Evolutionary conservation across 495 filamentous ascomycete genomes (phyloP).

Genomic region (Aspergillus bridgeri): DNA sequence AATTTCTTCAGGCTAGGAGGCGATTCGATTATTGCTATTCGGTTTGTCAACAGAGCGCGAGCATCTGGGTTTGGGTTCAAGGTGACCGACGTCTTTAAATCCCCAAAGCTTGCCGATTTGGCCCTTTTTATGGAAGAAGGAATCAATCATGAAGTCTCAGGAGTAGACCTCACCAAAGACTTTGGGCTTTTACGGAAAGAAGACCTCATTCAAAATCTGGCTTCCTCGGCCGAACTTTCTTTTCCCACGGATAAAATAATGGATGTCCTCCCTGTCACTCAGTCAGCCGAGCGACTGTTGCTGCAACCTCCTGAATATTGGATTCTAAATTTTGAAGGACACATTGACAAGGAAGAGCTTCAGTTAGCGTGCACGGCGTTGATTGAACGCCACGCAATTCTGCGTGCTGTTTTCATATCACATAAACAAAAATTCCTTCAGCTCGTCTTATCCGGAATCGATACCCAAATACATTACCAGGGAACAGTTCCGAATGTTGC

Average conservation of each 20-base stretch:
- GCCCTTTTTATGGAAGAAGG: neutral
- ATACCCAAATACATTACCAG: neutral
- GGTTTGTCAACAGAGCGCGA: conserved; percentile 37
- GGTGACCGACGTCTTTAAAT: conserved; percentile 33
- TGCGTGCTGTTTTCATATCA: neutral
- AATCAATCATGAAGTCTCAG: neutral
- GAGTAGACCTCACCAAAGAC: neutral
- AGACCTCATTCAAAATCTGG: neutral
- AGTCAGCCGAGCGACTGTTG: neutral
- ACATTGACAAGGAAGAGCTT: neutral
- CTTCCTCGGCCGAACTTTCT: neutral
- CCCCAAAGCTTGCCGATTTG: neutral
- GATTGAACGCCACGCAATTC: neutral
- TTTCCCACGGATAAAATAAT: neutral
- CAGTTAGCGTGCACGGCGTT: neutral
- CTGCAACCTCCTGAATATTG: neutral
- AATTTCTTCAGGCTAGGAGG: conserved; percentile 55
- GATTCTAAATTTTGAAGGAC: neutral
- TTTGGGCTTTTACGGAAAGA: neutral
- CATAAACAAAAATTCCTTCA: neutral
- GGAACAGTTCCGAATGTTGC: neutral
- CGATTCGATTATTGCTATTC: conserved; percentile 54
- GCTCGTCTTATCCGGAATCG: neutral
- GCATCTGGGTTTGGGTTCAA: conserved; percentile 24
- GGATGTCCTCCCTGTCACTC: neutral